Evolutionary conservation across 2,329 filamentous ascomycete genomes (phyloP).

Genomic region (Thelonectria rubi): DNA sequence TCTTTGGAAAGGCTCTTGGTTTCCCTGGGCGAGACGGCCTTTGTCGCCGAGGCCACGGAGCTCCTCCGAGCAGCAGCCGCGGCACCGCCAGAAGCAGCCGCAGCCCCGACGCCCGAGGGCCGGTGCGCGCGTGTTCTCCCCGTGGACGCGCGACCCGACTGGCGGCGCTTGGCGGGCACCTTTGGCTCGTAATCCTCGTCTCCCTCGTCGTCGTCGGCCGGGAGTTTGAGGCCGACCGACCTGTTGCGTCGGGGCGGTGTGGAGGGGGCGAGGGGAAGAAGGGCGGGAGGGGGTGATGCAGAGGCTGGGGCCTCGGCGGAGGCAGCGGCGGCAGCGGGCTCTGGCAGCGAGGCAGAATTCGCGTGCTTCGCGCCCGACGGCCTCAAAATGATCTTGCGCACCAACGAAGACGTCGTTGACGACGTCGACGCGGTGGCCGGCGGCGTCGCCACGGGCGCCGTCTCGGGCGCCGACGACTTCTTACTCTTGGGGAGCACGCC

Average conservation of each 20-base stretch:
- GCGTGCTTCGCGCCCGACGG: constrained; percentile 46
- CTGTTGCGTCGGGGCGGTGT: constrained; percentile 42
- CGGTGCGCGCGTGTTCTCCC: constrained; percentile 44
- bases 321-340: constrained; percentile 15
- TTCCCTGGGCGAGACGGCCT: constrained; percentile 28
- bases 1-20: constrained; percentile 8
- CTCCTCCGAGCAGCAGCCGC: constrained; percentile 34
- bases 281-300: constrained; percentile 34
- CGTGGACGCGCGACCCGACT: constrained; percentile 46
- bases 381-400: constrained; percentile 59
- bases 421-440: too few relatives aligned
- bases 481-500: constrained; percentile 74
- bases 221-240: constrained; percentile 40
- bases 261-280: constrained; percentile 27
- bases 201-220: constrained; percentile 50
- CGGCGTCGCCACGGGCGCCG: background rate
- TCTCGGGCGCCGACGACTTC: constrained; percentile 46
- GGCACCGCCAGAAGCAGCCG: too few relatives aligned
- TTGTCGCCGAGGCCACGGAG: constrained; percentile 35
- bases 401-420: constrained; percentile 33
- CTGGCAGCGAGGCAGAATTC: constrained; percentile 39
- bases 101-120: constrained; percentile 18
- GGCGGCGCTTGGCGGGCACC: constrained; percentile 46
- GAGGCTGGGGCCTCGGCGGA: constrained; percentile 33
- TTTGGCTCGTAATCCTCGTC: constrained; percentile 58